These are phyloP conservation scores for Pholiota conissans DNA, from an alignment of 768 basidiomycete species.

Conservation along the genomic window DNA sequence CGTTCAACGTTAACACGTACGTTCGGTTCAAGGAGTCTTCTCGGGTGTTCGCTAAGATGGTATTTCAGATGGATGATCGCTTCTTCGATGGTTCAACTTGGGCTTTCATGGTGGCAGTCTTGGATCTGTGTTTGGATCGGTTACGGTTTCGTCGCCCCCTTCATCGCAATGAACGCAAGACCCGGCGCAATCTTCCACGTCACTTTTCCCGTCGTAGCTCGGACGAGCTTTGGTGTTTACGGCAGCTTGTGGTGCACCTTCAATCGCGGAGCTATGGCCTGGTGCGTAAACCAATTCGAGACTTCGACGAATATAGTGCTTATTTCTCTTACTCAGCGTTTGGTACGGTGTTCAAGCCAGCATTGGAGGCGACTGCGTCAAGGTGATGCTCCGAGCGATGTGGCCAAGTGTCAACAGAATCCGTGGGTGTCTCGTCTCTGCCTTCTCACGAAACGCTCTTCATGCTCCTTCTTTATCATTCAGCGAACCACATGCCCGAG, in stretches of 20 bases:
- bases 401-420: conserved; percentile 73
- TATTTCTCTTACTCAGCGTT: conserved; percentile 39
- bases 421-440: conserved; percentile 38
- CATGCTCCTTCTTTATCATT: conserved; percentile 4
- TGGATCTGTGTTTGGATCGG: conserved; percentile 79
- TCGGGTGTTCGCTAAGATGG: not conserved
- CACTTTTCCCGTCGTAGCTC: conserved; percentile 73
- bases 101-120: conserved; percentile 83
- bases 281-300: conserved; percentile 38
- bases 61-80: conserved; percentile 71
- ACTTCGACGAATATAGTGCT: not conserved
- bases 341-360: conserved; percentile 83
- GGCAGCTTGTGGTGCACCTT: conserved; percentile 81
- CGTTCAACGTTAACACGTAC: conserved; percentile 77
- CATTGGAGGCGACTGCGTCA: conserved; percentile 79
- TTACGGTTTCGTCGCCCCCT: conserved; percentile 59
- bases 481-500: conserved; percentile 71
- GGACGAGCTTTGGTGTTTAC: conserved; percentile 78
- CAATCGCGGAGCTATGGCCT: conserved; percentile 72
- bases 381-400: conserved; percentile 73
- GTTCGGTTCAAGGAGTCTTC: conserved; percentile 20
- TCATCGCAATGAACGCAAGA: conserved; percentile 76
- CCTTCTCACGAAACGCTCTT: conserved; percentile 12
- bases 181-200: conserved; percentile 78
- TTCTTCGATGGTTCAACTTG: conserved; percentile 70